Evolutionary conservation across 768 basidiomycete species (phyloP), one percentile per base, ranked within the genome.

Genomic region (Lyophyllum atratum): DNA sequence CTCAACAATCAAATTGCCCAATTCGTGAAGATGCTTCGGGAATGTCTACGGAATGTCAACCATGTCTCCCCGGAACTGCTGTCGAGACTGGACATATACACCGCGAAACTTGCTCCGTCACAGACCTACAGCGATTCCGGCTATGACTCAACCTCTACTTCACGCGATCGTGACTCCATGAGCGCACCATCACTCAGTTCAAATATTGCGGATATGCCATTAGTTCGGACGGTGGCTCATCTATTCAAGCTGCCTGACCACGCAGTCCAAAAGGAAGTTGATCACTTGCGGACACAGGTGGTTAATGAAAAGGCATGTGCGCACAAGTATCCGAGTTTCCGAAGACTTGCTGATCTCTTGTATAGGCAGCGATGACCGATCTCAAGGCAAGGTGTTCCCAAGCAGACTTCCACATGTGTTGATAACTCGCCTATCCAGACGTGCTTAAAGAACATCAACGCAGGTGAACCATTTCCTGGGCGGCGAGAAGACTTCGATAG

Each of bases 1-100:
- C 82, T 98, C 43, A 95, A 97, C 70, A 88, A 87, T 59, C 97
- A 98, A 64, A 94, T 97, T 56, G 87, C 87, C 0, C 80, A 86
- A 53, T 98, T 99, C 69, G 86, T 98, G 59, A 85, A 84, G 68
- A 81, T 99, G 64, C 79, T 98, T 17, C 80, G 90, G 34, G 94
- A 97, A 58, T 90, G 86, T 60, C 76, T 98, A 34, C 79, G 81
- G 55, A 82, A 74, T 45, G 76, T 91, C 55, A 86, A 82, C 68
- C 89, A 92, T 65, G 90, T 92, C 40, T 85, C 92, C 1, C 85
- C 90, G 1, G 96, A 99, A 69, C 78, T 99, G 21, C 80, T 86
- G 12, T 73, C 85, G 22, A 84, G 95, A 44, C 72, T 98, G 66
- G 94, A 98, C 62, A 81, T 85, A 67, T 98, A 98, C 66, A 83